These are phyloP conservation scores for Thermothielavioides terrestris DNA, from an alignment of 495 filamentous ascomycete species.

Conservation along the genomic window DNA sequence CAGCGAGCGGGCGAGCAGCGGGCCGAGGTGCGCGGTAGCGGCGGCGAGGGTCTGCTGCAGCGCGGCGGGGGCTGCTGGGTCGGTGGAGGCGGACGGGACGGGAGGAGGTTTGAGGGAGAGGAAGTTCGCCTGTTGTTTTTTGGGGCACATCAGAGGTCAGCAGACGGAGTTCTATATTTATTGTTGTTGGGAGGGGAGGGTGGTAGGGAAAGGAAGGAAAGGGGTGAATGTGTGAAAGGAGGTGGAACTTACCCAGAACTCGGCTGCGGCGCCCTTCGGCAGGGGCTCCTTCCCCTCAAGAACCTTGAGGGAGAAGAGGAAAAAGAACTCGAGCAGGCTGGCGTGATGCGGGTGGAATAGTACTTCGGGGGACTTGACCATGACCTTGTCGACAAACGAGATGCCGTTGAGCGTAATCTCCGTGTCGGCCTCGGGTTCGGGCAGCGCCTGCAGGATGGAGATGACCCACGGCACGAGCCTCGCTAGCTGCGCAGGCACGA, in stretches of 20 bases:
- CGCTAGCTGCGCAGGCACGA: conserved; percentile 36
- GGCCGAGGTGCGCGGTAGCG: conserved; percentile 51
- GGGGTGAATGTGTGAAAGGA: neutral
- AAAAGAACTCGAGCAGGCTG: conserved; percentile 54
- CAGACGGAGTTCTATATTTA: no score
- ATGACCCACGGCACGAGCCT: conserved; percentile 57
- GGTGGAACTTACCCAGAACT: conserved; percentile 61
- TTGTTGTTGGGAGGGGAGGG: neutral
- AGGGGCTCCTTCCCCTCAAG: conserved; percentile 66
- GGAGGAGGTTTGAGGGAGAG: conserved; percentile 27
- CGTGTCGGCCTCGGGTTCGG: conserved; percentile 59
- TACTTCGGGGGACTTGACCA: conserved; percentile 54
- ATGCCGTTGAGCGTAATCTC: conserved; percentile 73
- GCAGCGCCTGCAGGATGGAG: conserved; percentile 52
- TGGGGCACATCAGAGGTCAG: neutral
- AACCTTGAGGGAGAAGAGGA: conserved; percentile 67
- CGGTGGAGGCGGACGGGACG: conserved; percentile 13
- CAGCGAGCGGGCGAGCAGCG: conserved; percentile 50
- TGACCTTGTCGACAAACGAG: conserved; percentile 57
- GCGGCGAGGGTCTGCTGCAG: conserved; percentile 42
- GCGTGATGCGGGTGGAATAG: conserved; percentile 44
- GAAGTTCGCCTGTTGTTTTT: conserved; percentile 35
- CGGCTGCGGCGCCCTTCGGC: conserved; percentile 67
- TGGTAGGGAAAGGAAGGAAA: conserved; percentile 17
- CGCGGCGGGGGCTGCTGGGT: no score